Conservation (phyloP, 1,284 basidiomycete genomes). For the Lentinus polychrous region DNA sequence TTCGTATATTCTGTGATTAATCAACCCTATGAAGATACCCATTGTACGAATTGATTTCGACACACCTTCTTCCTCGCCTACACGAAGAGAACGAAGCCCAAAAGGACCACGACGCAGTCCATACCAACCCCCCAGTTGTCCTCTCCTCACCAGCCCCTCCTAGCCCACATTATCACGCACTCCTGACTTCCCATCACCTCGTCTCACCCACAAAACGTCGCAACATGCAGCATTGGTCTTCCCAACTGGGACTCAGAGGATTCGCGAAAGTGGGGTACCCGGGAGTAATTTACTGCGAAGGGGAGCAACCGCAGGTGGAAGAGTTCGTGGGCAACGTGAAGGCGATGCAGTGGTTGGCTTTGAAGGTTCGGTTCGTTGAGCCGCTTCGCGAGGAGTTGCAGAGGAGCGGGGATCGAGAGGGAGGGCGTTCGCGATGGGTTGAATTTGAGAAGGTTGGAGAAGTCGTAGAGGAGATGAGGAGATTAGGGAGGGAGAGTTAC, state of each 20-base stretch:
- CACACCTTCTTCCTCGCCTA: constrained; percentile 52
- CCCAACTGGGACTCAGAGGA: constrained; percentile 48
- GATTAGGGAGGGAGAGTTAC: constrained; percentile 45
- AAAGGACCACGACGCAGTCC: not conserved
- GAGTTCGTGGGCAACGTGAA: constrained; percentile 64
- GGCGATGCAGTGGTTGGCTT: constrained; percentile 73
- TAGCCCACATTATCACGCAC: constrained; percentile 40
- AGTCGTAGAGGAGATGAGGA: constrained; percentile 60
- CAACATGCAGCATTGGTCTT: constrained; percentile 52
- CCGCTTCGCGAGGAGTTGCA: constrained; percentile 18
- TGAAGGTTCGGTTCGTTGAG: constrained; percentile 58
- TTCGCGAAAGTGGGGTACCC: constrained; percentile 74
- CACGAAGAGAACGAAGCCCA: constrained; percentile 25
- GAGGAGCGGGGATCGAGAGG: not conserved
- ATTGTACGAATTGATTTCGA: constrained; percentile 49
- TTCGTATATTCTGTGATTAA: too few species aligned
- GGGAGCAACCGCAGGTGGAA: constrained; percentile 42
- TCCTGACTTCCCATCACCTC: constrained; percentile 71
- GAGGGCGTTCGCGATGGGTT: constrained; percentile 31
- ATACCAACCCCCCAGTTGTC: not conserved
- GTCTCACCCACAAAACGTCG: constrained; percentile 64
- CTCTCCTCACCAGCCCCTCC: not conserved
- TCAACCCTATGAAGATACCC: constrained; percentile 62
- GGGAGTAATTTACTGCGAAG: constrained; percentile 66
- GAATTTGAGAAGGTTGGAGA: constrained; percentile 69